Evolutionary conservation across 768 basidiomycete species (phyloP).

Genomic region (Pleurotus tuoliensis): DNA sequence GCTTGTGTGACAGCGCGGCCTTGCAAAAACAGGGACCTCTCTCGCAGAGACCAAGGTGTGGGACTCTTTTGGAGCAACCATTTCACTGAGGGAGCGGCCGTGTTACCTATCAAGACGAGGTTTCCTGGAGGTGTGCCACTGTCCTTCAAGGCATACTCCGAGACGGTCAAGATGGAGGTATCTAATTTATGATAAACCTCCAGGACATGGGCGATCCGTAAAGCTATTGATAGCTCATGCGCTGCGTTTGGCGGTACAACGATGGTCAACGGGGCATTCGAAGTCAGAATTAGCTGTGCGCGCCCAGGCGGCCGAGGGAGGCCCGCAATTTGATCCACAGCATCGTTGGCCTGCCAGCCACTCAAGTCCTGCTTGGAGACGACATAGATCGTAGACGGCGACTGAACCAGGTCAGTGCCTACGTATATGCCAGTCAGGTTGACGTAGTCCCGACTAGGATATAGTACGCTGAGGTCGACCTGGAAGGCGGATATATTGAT

Average conservation of each 20-base stretch:
- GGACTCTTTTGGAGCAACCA: conserved; percentile 25
- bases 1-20: conserved; percentile 21
- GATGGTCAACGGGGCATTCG: conserved; percentile 48
- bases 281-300: conserved; percentile 62
- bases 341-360: conserved; percentile 11
- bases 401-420: not conserved
- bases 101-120: conserved; percentile 53
- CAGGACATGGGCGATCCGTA: conserved; percentile 66
- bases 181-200: conserved; percentile 69
- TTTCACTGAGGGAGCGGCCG: conserved; percentile 28
- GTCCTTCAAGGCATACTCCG: conserved; percentile 27
- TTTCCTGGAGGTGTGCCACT: conserved; percentile 37
- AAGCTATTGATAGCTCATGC: conserved; percentile 49
- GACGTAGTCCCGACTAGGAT: not conserved
- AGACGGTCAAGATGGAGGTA: conserved; percentile 48
- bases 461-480: not conserved
- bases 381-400: not conserved
- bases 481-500: not conserved
- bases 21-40: conserved; percentile 22
- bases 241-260: conserved; percentile 38
- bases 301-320: conserved; percentile 41
- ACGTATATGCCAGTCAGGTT: not conserved
- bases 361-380: conserved; percentile 2
- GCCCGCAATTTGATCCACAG: not conserved
- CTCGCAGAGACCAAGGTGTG: conserved; percentile 29